phyloP scores from a whole-genome alignment of 305 asterid genomes.

The Fraxinus paxiana region DNA sequence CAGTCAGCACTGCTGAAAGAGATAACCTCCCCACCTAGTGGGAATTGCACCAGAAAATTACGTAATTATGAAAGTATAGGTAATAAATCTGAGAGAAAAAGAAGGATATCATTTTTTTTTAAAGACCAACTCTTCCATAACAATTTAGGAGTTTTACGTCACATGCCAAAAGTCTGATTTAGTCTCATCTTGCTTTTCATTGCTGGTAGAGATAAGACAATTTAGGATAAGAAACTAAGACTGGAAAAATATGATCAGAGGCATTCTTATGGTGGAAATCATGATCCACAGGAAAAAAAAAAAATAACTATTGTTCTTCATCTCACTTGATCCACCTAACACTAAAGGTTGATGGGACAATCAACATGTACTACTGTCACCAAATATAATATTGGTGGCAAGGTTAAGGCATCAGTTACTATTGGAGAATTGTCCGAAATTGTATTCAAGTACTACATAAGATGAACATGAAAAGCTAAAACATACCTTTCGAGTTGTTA shows the following conservation, averaged over 20 bases:
- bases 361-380: neutral
- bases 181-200: slow-evolving; percentile 4
- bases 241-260: neutral
- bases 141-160: neutral
- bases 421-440: neutral
- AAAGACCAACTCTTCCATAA: slow-evolving; percentile 4
- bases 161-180: neutral
- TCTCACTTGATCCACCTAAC: neutral
- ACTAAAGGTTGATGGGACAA: neutral
- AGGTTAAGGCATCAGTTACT: neutral
- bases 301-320: neutral
- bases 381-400: neutral
- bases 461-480: slow-evolving; percentile 16
- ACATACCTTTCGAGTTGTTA: slow-evolving; percentile 47
- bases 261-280: slow-evolving; percentile 9
- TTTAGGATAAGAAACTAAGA: neutral
- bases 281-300: neutral
- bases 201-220: neutral
- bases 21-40: slow-evolving; percentile 48
- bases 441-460: slow-evolving; percentile 1
- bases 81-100: slow-evolving; percentile 8
- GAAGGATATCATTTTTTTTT: neutral
- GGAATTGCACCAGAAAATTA: slow-evolving; percentile 13
- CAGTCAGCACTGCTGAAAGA: slow-evolving; percentile 44
- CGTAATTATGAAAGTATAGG: slow-evolving; percentile 16